Conservation (phyloP, 805 yeast genomes). For the Peterozyma toletana region DNA sequence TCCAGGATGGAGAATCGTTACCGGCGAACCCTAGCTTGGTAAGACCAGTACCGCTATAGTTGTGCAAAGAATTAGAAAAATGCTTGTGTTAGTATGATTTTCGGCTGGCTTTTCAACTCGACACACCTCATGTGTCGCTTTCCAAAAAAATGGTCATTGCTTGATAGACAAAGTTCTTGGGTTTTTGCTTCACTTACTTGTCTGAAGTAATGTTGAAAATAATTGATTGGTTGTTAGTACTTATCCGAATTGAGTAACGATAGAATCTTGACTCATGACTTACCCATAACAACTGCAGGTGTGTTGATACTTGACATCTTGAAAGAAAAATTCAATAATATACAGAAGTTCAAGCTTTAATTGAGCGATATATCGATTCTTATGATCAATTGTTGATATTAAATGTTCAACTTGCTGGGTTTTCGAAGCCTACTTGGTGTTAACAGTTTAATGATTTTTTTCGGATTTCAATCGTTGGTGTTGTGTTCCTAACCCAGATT, state of each 20-base stretch:
- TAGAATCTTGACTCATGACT: constrained; percentile 24
- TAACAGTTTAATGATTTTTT: too few species aligned
- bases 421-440: too few species aligned
- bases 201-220: constrained; percentile 11
- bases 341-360: not conserved
- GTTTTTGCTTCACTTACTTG: constrained; percentile 18
- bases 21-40: constrained; percentile 98
- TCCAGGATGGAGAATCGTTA: constrained; percentile 94
- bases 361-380: too few species aligned
- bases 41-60: constrained; percentile 87
- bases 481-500: too few species aligned
- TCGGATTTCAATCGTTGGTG: too few species aligned
- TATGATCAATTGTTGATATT: too few species aligned
- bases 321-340: not conserved
- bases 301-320: constrained; percentile 59
- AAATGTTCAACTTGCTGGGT: too few species aligned
- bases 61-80: not conserved
- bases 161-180: constrained; percentile 9
- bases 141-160: not conserved
- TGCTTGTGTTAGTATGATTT: constrained; percentile 7
- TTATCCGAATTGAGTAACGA: not conserved
- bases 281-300: constrained; percentile 96
- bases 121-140: constrained; percentile 10
- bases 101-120: not conserved
- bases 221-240: constrained; percentile 3